Percentiles rank a stretch among this genome's conserved stretches.
These are phyloP conservation scores for Pseudogymnoascus sp. DNA, from an alignment of 2,329 filamentous ascomycete genomes.

Conservation along the genomic window DNA sequence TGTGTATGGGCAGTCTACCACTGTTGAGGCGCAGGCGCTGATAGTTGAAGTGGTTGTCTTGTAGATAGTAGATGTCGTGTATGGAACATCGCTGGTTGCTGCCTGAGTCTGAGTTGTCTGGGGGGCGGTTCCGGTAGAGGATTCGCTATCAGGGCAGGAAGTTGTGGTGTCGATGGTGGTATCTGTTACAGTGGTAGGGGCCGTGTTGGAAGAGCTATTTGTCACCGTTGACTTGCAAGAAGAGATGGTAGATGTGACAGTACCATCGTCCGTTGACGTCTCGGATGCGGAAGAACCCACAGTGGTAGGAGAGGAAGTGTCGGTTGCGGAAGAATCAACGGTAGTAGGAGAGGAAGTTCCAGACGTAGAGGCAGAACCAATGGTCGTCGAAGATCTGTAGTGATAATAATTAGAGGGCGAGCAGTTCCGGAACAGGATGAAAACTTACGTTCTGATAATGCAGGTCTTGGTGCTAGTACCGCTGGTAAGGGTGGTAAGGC, in stretches of 20 bases:
- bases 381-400: not conserved
- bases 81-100: constrained; percentile 13
- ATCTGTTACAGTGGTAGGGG: not conserved
- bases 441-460: not conserved
- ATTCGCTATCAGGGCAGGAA: constrained; percentile 17
- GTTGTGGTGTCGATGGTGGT: constrained; percentile 23
- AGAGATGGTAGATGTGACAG: not conserved
- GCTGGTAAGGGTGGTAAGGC: not conserved
- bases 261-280: not conserved
- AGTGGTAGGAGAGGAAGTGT: too few species aligned
- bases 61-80: not conserved
- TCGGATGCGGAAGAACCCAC: not conserved
- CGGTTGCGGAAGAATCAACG: not conserved
- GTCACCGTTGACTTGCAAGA: not conserved
- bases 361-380: not conserved
- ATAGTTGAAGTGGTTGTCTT: constrained; percentile 24
- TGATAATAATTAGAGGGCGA: not conserved
- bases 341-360: not conserved
- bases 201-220: not conserved
- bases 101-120: constrained; percentile 23
- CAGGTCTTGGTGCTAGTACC: not conserved
- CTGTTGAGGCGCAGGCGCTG: constrained; percentile 10
- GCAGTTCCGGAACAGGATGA: not conserved
- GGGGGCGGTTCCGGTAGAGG: constrained; percentile 17
- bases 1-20: constrained; percentile 24